phyloP scores from a whole-genome alignment of 1,139 yeast species.

The Meyerozyma smithsonii region DNA sequence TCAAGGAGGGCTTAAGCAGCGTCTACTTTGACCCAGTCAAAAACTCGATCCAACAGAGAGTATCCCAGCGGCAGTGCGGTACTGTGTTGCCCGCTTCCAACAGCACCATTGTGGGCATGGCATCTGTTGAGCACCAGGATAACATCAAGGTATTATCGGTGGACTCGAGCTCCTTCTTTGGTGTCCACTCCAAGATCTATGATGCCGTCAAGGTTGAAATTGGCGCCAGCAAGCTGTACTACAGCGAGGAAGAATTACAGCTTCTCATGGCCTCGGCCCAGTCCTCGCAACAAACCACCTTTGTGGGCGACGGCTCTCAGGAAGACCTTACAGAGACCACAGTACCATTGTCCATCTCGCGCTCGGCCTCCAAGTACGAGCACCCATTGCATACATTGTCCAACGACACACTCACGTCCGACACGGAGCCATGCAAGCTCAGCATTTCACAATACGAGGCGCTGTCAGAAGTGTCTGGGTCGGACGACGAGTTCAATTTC shows the following conservation, averaged over 20 bases:
- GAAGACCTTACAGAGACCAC: constrained; percentile 10
- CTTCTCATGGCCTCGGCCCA: constrained; percentile 17
- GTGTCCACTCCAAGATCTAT: constrained; percentile 45
- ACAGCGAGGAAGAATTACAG: constrained; percentile 30
- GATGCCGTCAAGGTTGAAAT: constrained; percentile 26
- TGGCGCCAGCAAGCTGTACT: constrained; percentile 24
- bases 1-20: constrained; percentile 45
- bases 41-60: constrained; percentile 26
- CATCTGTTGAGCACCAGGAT: constrained; percentile 26
- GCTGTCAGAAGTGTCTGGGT: not conserved
- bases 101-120: constrained; percentile 42
- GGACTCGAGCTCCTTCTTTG: constrained; percentile 52
- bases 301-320: constrained; percentile 18
- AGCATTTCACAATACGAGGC: not conserved
- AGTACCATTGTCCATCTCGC: constrained; percentile 24
- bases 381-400: constrained; percentile 1
- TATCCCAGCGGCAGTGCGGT: constrained; percentile 54
- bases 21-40: constrained; percentile 30
- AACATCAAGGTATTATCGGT: constrained; percentile 44
- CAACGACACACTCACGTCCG: constrained; percentile 1
- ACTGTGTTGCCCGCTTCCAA: constrained; percentile 56
- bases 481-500: not conserved
- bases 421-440: constrained; percentile 2
- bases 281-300: constrained; percentile 22
- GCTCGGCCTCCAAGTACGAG: constrained; percentile 6